These are phyloP conservation scores for Capronia epimyces DNA, from an alignment of 2,329 filamentous ascomycete genomes.

Conservation along the genomic window DNA sequence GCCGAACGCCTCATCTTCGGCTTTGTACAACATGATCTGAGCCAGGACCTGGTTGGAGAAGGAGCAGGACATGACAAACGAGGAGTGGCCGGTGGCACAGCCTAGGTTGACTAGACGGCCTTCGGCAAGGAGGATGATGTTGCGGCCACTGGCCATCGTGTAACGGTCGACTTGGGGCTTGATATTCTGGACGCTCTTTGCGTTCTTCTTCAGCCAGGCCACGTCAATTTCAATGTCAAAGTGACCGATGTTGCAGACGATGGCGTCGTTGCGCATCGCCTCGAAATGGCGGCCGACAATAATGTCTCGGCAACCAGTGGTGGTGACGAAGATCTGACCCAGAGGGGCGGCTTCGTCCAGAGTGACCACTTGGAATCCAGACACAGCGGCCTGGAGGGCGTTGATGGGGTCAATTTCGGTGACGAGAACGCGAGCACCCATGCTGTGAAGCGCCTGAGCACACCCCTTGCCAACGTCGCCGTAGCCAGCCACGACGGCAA, in stretches of 20 bases:
- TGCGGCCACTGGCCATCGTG: constrained; percentile 84
- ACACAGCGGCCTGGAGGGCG: constrained; percentile 96
- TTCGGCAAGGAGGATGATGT: constrained; percentile 98
- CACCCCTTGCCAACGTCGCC: constrained; percentile 99
- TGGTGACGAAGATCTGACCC: constrained; percentile 98
- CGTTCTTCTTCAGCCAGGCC: constrained; percentile 98
- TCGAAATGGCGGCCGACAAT: constrained; percentile 88
- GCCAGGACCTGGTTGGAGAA: constrained; percentile 99
- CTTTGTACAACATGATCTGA: constrained; percentile 98
- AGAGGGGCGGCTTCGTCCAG: constrained; percentile 90
- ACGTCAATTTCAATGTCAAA: constrained; percentile 99
- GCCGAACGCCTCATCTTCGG: constrained; percentile 75
- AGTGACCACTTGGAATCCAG: constrained; percentile 91
- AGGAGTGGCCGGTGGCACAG: constrained; percentile 98
- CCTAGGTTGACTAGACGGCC: constrained; percentile 98
- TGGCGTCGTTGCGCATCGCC: constrained; percentile 93
- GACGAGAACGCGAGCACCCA: constrained; percentile 94
- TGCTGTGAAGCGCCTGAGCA: constrained; percentile 88
- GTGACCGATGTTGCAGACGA: constrained; percentile 99
- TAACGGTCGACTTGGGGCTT: constrained; percentile 99
- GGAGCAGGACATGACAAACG: constrained; percentile 99
- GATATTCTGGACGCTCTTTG: constrained; percentile 91
- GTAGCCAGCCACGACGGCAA: constrained; percentile 94
- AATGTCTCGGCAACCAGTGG: constrained; percentile 98
- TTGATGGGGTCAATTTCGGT: constrained; percentile 99